Base-by-base conservation (phyloP, 1,139 yeast species). In the Yamadazyma blattariae region DNA sequence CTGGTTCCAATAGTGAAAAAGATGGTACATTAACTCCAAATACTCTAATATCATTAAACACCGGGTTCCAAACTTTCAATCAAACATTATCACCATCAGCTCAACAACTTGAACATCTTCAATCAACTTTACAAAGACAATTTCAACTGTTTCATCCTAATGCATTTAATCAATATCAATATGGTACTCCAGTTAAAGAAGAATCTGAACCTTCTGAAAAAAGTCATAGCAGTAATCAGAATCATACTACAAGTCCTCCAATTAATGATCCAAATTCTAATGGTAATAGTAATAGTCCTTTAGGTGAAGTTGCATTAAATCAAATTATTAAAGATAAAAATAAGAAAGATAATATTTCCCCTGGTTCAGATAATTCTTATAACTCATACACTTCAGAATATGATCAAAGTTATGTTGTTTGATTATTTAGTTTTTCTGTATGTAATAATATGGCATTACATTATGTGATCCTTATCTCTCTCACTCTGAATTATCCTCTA, bases 81-180 rank as follows among this genome's bases (percentile, higher is more conserved):
- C 49, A 42, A 16, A 45, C 47, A 7, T 34, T 36, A 14, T 46
- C 51, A 10, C 50, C 51, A 13, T 47, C 51, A 1, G 29, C 40
- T 7, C 42, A 38, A 17, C 50, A 47, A 30, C 28, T 47, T 20
- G 49, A 47, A 26, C 50, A 44, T 28, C 32, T 47, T 15, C 50
- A 47, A 33, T 15, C 39, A 30, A 46, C 44, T 34, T 38, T 47
- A 21, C 48, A 47, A 20, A 49, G 46, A 27, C 51, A 47, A 27
- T 45, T 47, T 33, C 30, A 34, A 5, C 51, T 44, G 30, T 46
- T 47, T 37, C 50, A 46, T 30, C 51, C 35, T n/a, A 47, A 38
- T 30, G 41, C 43, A 27, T 36, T 22, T 26, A 46, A 47, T 24
- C 44, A 46, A 30, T 47, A 47, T 25, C 47, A 43, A 33, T 46